Conservation (phyloP, 1,139 yeast genomes). For the Yamadazyma friedrichii region DNA sequence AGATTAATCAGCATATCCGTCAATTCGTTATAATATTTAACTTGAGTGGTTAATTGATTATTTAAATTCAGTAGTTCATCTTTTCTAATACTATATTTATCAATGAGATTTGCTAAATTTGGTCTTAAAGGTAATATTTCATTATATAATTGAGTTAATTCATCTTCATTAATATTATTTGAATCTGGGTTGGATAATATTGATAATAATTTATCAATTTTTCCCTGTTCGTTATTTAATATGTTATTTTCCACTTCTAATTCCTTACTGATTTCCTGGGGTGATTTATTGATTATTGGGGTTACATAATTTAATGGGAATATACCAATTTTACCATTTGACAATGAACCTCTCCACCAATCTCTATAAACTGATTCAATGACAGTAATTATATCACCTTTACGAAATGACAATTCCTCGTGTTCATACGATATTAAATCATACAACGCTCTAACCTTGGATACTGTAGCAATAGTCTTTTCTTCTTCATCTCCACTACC, state of each 20-base stretch:
- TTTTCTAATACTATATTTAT: conserved; percentile 69
- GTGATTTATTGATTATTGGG: conserved; percentile 67
- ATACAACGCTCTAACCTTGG: conserved; percentile 80
- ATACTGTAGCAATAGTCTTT: conserved; percentile 48
- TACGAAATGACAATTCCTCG: conserved; percentile 69
- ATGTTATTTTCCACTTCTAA: conserved; percentile 28
- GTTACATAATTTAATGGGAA: conserved; percentile 92
- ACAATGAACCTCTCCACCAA: conserved; percentile 92
- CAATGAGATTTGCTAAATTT: conserved; percentile 67
- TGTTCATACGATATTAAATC: conserved; percentile 72
- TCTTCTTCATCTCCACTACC: conserved; percentile 15
- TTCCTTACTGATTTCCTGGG: conserved; percentile 40
- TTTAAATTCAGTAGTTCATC: conserved; percentile 75
- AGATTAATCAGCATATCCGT: conserved; percentile 49
- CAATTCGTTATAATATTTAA: conserved; percentile 65
- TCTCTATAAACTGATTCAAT: conserved; percentile 87
- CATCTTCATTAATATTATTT: conserved; percentile 33
- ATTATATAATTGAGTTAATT: conserved; percentile 59
- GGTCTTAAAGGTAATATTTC: conserved; percentile 73
- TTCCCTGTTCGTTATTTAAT: conserved; percentile 33
- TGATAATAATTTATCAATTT: conserved; percentile 65
- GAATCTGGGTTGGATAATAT: conserved; percentile 49
- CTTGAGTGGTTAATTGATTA: conserved; percentile 65
- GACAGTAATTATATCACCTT: conserved; percentile 79
- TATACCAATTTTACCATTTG: conserved; percentile 78